Evolutionary conservation across 2,329 filamentous ascomycete genomes (phyloP).

Genomic region (Sordariomycetes sp.): DNA sequence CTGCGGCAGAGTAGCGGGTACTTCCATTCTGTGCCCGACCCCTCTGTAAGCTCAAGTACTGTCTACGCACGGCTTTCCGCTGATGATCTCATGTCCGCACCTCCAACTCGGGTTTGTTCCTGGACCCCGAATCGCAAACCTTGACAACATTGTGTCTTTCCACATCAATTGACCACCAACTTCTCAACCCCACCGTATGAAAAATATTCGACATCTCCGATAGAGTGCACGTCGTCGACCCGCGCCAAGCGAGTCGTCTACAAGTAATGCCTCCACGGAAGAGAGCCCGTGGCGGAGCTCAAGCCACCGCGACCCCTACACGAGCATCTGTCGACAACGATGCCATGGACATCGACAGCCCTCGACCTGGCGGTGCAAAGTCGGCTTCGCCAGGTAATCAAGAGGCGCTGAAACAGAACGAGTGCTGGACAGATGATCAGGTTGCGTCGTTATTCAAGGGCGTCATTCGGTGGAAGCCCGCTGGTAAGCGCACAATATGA

Average conservation of each 20-base stretch:
- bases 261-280: slow-evolving; percentile 73
- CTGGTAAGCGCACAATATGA: slow-evolving; percentile 49
- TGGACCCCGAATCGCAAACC: too few relatives aligned
- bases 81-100: slow-evolving; percentile 3
- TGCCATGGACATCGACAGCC: slow-evolving; percentile 50
- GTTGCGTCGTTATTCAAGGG: slow-evolving; percentile 87
- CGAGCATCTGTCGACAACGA: slow-evolving; percentile 54
- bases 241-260: too few relatives aligned
- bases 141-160: too few relatives aligned
- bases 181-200: background rate
- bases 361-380: slow-evolving; percentile 37
- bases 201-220: too few relatives aligned
- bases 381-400: slow-evolving; percentile 1
- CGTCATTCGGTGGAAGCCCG: slow-evolving; percentile 93
- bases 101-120: too few relatives aligned
- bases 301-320: slow-evolving; percentile 39
- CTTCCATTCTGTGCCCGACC: background rate
- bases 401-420: slow-evolving; percentile 28
- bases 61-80: background rate
- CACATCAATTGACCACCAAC: background rate
- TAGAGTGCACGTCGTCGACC: too few relatives aligned
- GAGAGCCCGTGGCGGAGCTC: slow-evolving; percentile 46
- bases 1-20: background rate
- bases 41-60: background rate
- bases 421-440: slow-evolving; percentile 93